Percentiles rank a stretch among this genome's conserved stretches.
These are phyloP conservation scores for Diaporthe sp. DNA, from an alignment of 2,329 filamentous ascomycete genomes.

Conservation along the genomic window DNA sequence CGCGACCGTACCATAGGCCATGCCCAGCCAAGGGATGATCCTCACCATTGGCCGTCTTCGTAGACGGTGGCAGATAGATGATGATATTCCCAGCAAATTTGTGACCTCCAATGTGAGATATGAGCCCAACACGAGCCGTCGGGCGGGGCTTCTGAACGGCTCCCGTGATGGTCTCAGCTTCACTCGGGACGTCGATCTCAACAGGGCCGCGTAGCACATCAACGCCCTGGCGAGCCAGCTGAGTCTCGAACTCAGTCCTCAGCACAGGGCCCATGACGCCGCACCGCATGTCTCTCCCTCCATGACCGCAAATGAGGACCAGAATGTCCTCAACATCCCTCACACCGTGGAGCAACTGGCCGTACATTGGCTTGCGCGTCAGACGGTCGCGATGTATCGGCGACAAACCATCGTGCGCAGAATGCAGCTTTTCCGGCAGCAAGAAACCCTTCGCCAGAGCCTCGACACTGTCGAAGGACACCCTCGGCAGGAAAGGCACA, in stretches of 20 bases:
- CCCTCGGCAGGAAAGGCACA: conserved; percentile 76
- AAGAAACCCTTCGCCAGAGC: conserved; percentile 75
- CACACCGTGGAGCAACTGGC: conserved; percentile 66
- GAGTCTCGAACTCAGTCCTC: conserved; percentile 75
- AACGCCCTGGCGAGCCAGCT: conserved; percentile 64
- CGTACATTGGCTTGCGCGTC: conserved; percentile 65
- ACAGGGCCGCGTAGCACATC: conserved; percentile 62
- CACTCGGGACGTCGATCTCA: conserved; percentile 51
- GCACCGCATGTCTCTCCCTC: conserved; percentile 83
- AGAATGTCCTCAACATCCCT: conserved; percentile 74
- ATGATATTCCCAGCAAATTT: conserved; percentile 90
- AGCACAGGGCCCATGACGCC: conserved; percentile 84
- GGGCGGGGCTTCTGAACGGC: conserved; percentile 31
- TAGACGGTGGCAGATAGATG: conserved; percentile 76
- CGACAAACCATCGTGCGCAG: conserved; percentile 70
- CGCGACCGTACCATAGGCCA: conserved; percentile 86
- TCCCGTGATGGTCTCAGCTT: conserved; percentile 42
- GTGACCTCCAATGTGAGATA: conserved; percentile 87
- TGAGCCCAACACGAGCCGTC: conserved; percentile 74
- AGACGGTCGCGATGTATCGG: conserved; percentile 67
- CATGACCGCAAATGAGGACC: conserved; percentile 92
- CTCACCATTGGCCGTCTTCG: conserved; percentile 54
- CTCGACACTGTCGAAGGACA: conserved; percentile 67
- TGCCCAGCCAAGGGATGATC: conserved; percentile 74
- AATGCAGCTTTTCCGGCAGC: conserved; percentile 72